Evolutionary conservation across 2,329 filamentous ascomycete genomes (phyloP).

Genomic region (Trichoderma semiorbis): DNA sequence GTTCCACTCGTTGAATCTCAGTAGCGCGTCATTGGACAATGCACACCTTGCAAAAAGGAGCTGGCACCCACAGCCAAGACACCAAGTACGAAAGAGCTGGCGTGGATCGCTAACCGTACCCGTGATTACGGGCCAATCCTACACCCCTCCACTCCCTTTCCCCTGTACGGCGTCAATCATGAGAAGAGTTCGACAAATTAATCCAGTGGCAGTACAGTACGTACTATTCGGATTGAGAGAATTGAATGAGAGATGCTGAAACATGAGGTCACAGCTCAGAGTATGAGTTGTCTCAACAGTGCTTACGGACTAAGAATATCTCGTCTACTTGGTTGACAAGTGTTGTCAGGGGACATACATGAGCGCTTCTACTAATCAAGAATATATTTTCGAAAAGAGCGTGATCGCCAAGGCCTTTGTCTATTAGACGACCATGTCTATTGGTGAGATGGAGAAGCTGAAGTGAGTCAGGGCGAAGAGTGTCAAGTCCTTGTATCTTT

Average conservation of each 20-base stretch:
- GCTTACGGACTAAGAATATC: background rate
- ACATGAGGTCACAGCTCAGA: background rate
- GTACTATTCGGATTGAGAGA: background rate
- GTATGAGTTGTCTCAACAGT: background rate
- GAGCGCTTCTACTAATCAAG: background rate
- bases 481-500: background rate
- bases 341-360: background rate
- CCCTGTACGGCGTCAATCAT: background rate
- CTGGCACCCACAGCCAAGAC: constrained; percentile 3
- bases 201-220: background rate
- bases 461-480: background rate
- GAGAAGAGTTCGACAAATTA: background rate
- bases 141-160: background rate
- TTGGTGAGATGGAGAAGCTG: background rate
- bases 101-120: constrained; percentile 16
- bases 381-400: background rate
- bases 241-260: background rate
- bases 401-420: background rate
- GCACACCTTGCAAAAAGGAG: constrained; percentile 7
- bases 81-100: constrained; percentile 3
- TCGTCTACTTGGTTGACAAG: background rate
- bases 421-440: background rate
- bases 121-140: background rate
- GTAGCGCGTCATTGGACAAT: constrained; percentile 1
- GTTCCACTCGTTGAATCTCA: background rate